Conservation (phyloP, 345 rosid species). For the Arabis hirsuta region DNA sequence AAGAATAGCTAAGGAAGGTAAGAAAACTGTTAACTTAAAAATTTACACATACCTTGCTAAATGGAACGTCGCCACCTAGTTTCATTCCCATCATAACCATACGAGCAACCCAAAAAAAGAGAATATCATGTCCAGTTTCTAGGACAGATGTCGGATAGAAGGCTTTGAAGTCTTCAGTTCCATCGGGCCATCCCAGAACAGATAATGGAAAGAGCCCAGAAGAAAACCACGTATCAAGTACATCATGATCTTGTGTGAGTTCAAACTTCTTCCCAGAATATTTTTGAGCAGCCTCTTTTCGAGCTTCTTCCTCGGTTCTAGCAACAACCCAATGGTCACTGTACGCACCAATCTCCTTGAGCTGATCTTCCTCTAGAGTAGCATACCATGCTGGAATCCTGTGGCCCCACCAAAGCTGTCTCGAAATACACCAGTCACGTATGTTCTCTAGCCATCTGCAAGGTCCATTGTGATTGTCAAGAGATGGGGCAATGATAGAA, state of each 20-base stretch:
- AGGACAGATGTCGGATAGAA: conserved; percentile 95
- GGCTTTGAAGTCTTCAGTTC: conserved; percentile 79
- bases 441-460: conserved; percentile 97
- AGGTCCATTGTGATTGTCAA: conserved; percentile 36
- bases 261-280: conserved; percentile 76
- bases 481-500: conserved; percentile 19
- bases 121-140: conserved; percentile 96
- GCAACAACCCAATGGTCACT: conserved; percentile 90
- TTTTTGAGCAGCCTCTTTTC: conserved; percentile 55
- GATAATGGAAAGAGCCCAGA: conserved; percentile 88
- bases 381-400: conserved; percentile 95
- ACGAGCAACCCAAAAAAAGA: conserved; percentile 98
- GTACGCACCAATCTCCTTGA: conserved; percentile 76
- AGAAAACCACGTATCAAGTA: conserved; percentile 99
- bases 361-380: conserved; percentile 72
- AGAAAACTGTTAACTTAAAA: conserved; percentile 6
- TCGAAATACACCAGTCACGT: conserved; percentile 94
- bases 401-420: conserved; percentile 99
- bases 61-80: conserved; percentile 90
- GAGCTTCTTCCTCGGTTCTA: conserved; percentile 72
- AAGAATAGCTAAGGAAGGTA: background rate
- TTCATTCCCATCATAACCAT: conserved; percentile 94
- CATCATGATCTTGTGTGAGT: conserved; percentile 89
- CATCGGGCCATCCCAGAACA: conserved; percentile 93
- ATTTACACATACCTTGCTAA: conserved; percentile 63